These are phyloP conservation scores for Vaccinium vitisidaea DNA, from an alignment of 148 eudicot genomes.

Conservation along the genomic window DNA sequence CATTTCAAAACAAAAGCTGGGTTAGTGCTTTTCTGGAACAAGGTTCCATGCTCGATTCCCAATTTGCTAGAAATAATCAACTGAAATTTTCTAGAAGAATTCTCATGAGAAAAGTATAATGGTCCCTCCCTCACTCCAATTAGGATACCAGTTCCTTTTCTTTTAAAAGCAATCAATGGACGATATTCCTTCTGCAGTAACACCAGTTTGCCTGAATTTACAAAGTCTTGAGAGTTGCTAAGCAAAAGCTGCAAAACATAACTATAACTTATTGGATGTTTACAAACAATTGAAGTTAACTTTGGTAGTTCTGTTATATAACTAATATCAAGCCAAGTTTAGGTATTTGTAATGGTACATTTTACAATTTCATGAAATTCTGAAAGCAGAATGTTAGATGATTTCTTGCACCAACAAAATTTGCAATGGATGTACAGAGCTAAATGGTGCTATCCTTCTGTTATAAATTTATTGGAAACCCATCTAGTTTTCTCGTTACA, in stretches of 20 bases:
- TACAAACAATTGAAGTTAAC: background rate
- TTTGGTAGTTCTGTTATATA: background rate
- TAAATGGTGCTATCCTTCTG: background rate
- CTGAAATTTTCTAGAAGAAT: background rate
- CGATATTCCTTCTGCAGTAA: background rate
- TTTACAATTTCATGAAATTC: background rate
- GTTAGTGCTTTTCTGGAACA: conserved; percentile 39
- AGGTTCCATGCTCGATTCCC: conserved; percentile 3
- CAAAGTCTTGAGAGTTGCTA: background rate
- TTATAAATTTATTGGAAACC: background rate
- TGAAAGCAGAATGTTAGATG: background rate
- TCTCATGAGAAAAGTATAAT: background rate
- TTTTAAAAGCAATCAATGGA: background rate
- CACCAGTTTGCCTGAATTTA: background rate
- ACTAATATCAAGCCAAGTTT: background rate
- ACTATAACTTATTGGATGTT: background rate
- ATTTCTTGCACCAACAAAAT: too few relatives aligned
- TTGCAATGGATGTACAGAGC: too few relatives aligned
- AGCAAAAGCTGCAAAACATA: background rate
- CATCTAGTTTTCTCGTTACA: conserved; percentile 23
- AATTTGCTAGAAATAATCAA: background rate
- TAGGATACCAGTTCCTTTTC: background rate
- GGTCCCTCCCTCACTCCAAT: background rate
- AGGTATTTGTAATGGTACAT: background rate
- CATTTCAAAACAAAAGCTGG: conserved; percentile 89